Conservation (phyloP, 176 grass and related monocot species). For the Elymus sibiricus region DNA sequence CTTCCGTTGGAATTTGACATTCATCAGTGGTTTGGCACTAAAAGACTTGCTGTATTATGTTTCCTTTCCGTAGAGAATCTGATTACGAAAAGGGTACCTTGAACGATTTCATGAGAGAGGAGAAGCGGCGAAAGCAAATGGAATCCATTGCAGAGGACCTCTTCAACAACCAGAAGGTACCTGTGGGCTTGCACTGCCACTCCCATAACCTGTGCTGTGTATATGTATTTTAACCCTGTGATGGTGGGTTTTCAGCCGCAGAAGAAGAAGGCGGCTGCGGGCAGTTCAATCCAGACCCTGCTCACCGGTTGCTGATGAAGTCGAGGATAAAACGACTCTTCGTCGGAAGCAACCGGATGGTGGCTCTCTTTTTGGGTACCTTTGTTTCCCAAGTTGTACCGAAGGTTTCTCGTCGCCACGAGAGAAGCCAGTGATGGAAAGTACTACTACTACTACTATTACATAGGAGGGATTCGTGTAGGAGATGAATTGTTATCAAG, state of each 20-base stretch:
- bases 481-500: neutral
- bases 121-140: slow-evolving; percentile 81
- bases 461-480: neutral
- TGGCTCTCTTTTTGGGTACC: neutral
- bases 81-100: slow-evolving; percentile 35
- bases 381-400: neutral
- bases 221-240: neutral
- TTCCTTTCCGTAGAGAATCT: slow-evolving; percentile 56
- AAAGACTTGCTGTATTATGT: neutral
- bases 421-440: neutral
- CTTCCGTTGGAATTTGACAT: neutral
- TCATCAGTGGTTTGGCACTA: neutral
- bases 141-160: slow-evolving; percentile 84
- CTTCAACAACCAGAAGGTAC: slow-evolving; percentile 85
- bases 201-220: neutral
- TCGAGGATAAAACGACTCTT: neutral
- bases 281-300: slow-evolving; percentile 70
- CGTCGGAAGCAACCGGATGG: neutral
- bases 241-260: slow-evolving; percentile 46
- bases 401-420: neutral
- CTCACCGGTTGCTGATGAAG: slow-evolving; percentile 53
- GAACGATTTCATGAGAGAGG: slow-evolving; percentile 68
- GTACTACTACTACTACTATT: neutral
- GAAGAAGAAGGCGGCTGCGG: slow-evolving; percentile 62
- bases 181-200: neutral